phyloP scores from a whole-genome alignment of 2,329 filamentous ascomycete species.

The Verticillium klebahnii region DNA sequence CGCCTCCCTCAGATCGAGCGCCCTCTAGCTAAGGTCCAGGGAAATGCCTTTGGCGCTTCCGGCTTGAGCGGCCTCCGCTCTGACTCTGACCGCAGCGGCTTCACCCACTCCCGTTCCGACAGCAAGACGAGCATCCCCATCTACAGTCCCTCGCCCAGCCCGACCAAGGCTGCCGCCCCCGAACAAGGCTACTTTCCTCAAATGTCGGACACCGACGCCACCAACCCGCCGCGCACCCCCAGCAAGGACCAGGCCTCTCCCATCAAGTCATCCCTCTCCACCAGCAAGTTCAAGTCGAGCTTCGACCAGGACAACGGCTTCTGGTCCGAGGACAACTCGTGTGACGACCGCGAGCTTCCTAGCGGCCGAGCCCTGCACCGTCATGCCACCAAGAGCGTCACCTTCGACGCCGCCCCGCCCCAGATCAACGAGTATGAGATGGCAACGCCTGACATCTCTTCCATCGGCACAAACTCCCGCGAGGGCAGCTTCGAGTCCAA shows the following conservation, averaged over 20 bases:
- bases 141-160: constrained; percentile 43
- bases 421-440: constrained; percentile 98
- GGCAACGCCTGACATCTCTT: constrained; percentile 94
- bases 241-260: constrained; percentile 73
- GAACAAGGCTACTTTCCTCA: constrained; percentile 3
- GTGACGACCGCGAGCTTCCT: constrained; percentile 54
- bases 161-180: constrained; percentile 13
- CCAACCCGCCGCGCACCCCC: constrained; percentile 41
- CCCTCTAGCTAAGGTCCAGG: constrained; percentile 72
- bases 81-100: constrained; percentile 33
- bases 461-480: constrained; percentile 80
- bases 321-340: constrained; percentile 62
- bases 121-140: constrained; percentile 58
- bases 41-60: constrained; percentile 62
- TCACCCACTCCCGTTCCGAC: constrained; percentile 47
- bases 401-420: constrained; percentile 89
- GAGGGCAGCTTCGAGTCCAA: constrained; percentile 91
- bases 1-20: constrained; percentile 74
- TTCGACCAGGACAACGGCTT: constrained; percentile 66
- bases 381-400: constrained; percentile 86
- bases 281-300: constrained; percentile 58
- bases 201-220: constrained; percentile 10
- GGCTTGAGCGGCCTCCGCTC: constrained; percentile 49
- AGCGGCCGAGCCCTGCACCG: constrained; percentile 68
- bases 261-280: constrained; percentile 82